These are phyloP conservation scores for Blastobotrys elegans DNA, from an alignment of 1,139 yeast genomes.

Conservation along the genomic window DNA sequence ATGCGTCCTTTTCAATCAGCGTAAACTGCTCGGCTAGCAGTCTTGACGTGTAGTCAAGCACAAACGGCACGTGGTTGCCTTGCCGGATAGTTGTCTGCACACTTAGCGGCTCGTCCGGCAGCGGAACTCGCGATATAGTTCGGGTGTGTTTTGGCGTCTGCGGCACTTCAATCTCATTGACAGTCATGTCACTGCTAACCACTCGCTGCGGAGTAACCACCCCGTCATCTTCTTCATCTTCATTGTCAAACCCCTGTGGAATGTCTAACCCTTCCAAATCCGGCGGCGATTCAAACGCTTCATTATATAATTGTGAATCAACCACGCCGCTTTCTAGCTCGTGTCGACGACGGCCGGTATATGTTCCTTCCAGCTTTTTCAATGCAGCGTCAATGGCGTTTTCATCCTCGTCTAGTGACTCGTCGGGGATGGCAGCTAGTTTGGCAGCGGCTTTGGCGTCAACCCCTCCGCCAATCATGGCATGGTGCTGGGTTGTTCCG, in stretches of 20 bases:
- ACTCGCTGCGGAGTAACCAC: no score
- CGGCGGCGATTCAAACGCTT: constrained; percentile 11
- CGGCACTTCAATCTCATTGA: background rate
- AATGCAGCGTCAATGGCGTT: constrained; percentile 76
- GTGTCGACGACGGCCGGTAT: background rate
- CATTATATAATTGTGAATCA: constrained; percentile 13
- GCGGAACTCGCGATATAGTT: constrained; percentile 7
- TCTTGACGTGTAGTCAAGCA: constrained; percentile 63
- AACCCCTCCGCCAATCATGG: constrained; percentile 19
- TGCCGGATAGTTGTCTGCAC: constrained; percentile 1
- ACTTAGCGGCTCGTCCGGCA: constrained; percentile 8
- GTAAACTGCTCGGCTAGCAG: constrained; percentile 77
- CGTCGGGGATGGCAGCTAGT: constrained; percentile 58
- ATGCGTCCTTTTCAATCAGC: constrained; percentile 74
- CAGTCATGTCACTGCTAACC: background rate
- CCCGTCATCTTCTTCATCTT: background rate
- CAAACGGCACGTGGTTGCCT: constrained; percentile 66
- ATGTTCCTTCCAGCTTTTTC: constrained; percentile 69
- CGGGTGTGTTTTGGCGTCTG: background rate
- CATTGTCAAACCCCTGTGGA: constrained; percentile 7
- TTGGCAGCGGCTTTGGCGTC: constrained; percentile 26
- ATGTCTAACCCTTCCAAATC: constrained; percentile 13
- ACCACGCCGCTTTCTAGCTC: background rate
- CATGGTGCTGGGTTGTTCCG: constrained; percentile 3
- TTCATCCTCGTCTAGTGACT: constrained; percentile 46